phyloP scores from a whole-genome alignment of 352 stramenopile species.

The Pythium rhizo-oryzae region DNA sequence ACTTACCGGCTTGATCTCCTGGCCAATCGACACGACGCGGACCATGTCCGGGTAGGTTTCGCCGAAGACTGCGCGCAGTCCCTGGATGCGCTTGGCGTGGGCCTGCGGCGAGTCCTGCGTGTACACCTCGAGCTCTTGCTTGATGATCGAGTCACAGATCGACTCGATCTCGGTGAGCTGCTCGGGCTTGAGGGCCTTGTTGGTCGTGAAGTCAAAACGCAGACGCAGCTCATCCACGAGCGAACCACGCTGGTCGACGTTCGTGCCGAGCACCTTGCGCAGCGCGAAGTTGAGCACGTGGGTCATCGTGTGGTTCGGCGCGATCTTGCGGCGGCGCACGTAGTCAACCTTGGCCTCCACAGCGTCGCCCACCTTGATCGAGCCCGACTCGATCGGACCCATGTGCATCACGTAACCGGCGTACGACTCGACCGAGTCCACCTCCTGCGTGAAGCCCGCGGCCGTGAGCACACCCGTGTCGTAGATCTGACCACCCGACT shows the following conservation, averaged over 20 bases:
- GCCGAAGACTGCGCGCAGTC: conserved; percentile 98
- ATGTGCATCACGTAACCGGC: conserved; percentile 97
- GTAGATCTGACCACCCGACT: conserved; percentile 96
- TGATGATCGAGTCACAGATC: conserved; percentile 90
- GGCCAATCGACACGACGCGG: conserved; percentile 95
- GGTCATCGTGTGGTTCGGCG: conserved; percentile 99
- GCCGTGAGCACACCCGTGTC: conserved; percentile 89
- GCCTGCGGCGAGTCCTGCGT: conserved; percentile 92
- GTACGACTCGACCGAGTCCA: conserved; percentile 95
- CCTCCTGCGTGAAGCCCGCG: conserved; percentile 53
- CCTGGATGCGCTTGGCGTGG: conserved; percentile 94
- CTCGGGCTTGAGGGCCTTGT: conserved; percentile 92
- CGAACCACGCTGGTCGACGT: conserved; percentile 97
- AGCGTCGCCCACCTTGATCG: conserved; percentile 84
- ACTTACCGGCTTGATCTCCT: conserved; percentile 53
- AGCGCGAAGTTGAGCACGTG: conserved; percentile 99
- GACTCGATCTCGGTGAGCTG: conserved; percentile 89
- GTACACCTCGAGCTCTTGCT: conserved; percentile 91
- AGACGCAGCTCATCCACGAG: conserved; percentile 97
- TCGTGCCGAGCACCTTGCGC: conserved; percentile 93
- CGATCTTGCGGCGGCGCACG: conserved; percentile 89
- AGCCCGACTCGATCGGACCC: conserved; percentile 69
- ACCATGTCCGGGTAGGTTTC: conserved; percentile 99
- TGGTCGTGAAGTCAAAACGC: conserved; percentile 99
- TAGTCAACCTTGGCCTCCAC: conserved; percentile 96